Percentiles rank a stretch among this genome's conserved stretches.
Evolutionary conservation across 305 asterid species (phyloP).

Genomic region (Ilex paraguariensis): DNA sequence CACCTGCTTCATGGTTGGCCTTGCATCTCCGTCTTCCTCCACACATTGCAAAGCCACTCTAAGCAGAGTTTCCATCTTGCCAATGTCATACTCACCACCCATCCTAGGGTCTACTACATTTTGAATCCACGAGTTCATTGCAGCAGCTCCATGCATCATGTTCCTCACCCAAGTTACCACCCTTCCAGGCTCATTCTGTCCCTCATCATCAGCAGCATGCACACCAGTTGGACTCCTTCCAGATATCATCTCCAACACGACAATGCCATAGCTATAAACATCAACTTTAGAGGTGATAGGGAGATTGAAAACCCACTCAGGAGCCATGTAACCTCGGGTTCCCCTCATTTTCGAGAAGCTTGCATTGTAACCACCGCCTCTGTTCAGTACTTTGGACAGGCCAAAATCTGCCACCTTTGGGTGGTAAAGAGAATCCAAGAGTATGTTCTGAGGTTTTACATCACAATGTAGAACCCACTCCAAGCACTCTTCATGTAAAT

Average conservation of each 20-base stretch:
- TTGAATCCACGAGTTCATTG: conserved; percentile 7
- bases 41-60: conserved; percentile 34
- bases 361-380: conserved; percentile 1
- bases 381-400: conserved; percentile 15
- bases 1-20: conserved; percentile 13
- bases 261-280: conserved; percentile 45
- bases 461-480: conserved; percentile 35
- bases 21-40: conserved; percentile 24
- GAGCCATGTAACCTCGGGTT: conserved; percentile 36
- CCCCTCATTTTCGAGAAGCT: conserved; percentile 25
- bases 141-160: conserved; percentile 7
- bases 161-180: conserved; percentile 30
- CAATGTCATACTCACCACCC: conserved; percentile 19
- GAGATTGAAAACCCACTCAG: conserved; percentile 24
- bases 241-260: conserved; percentile 36
- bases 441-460: conserved; percentile 30
- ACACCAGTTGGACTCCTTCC: conserved; percentile 19
- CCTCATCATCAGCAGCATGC: neutral
- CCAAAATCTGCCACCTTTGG: conserved; percentile 39
- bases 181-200: conserved; percentile 13
- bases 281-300: conserved; percentile 49
- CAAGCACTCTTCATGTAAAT: conserved; percentile 27
- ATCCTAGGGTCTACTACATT: conserved; percentile 18
- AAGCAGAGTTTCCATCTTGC: conserved; percentile 18
- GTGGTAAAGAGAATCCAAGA: conserved; percentile 13